Percentiles rank a stretch among this genome's conserved stretches.
Conservation (phyloP, 805 yeast genomes). For the Kuraishia piskuri region DNA sequence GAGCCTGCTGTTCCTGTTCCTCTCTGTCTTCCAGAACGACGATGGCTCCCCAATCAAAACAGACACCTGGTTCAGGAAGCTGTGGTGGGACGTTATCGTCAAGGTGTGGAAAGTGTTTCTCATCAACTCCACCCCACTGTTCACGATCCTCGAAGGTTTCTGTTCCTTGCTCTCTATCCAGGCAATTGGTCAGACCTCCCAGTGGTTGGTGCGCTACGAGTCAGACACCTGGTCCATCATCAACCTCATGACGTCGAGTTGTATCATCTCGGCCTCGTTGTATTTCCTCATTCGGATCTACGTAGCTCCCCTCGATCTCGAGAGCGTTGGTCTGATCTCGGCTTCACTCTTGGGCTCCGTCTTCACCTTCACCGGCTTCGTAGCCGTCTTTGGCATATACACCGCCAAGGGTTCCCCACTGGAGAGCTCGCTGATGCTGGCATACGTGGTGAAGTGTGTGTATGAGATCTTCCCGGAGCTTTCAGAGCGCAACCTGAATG, state of each 20-base stretch:
- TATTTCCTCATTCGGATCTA: slow-evolving; percentile 81
- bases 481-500: slow-evolving; percentile 35
- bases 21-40: slow-evolving; percentile 38
- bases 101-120: slow-evolving; percentile 66
- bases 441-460: slow-evolving; percentile 86
- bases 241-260: slow-evolving; percentile 63
- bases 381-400: slow-evolving; percentile 78
- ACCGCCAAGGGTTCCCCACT: slow-evolving; percentile 83
- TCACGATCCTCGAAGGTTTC: slow-evolving; percentile 86
- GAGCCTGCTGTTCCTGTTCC: slow-evolving; percentile 61
- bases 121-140: slow-evolving; percentile 78
- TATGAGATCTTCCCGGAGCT: slow-evolving; percentile 90
- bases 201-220: slow-evolving; percentile 52
- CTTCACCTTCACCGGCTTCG: slow-evolving; percentile 61
- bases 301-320: slow-evolving; percentile 57
- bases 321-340: slow-evolving; percentile 54
- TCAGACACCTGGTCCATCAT: slow-evolving; percentile 77
- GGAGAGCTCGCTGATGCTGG: slow-evolving; percentile 78
- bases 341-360: slow-evolving; percentile 85
- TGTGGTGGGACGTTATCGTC: slow-evolving; percentile 32
- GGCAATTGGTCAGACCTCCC: slow-evolving; percentile 76
- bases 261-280: slow-evolving; percentile 64
- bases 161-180: slow-evolving; percentile 90
- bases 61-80: slow-evolving; percentile 10
- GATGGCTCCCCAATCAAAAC: slow-evolving; percentile 3